Evolutionary conservation across 2,329 filamentous ascomycete species (phyloP).

Genomic region (Metarhizium robertsii): DNA sequence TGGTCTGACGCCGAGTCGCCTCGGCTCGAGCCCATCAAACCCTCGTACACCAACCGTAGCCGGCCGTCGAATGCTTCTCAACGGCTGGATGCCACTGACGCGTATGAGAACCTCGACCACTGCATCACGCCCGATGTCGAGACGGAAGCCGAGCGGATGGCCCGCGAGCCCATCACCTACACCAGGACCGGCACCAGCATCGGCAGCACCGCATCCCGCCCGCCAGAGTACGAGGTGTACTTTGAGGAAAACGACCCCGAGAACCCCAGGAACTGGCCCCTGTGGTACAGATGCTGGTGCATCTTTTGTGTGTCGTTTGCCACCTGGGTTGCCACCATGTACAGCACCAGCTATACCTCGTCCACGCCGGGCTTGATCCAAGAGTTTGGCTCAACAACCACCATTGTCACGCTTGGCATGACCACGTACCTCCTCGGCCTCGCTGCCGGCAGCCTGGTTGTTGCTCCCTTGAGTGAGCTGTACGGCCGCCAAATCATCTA

Average conservation of each 20-base stretch:
- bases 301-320: conserved; percentile 36
- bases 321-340: conserved; percentile 51
- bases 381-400: conserved; percentile 52
- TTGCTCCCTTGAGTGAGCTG: conserved; percentile 66
- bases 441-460: conserved; percentile 59
- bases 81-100: conserved; percentile 13
- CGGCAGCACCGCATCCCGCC: conserved; percentile 31
- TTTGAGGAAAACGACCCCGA: conserved; percentile 55
- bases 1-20: neutral
- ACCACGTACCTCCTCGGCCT: conserved; percentile 73
- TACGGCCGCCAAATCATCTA: conserved; percentile 64
- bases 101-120: conserved; percentile 27
- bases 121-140: conserved; percentile 27
- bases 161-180: conserved; percentile 35
- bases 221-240: conserved; percentile 61
- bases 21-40: neutral
- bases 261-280: conserved; percentile 61
- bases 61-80: conserved; percentile 9
- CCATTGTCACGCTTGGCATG: conserved; percentile 62
- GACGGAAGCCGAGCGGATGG: conserved; percentile 28
- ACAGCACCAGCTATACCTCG: conserved; percentile 71
- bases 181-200: conserved; percentile 32
- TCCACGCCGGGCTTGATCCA: conserved; percentile 58
- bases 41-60: conserved; percentile 10
- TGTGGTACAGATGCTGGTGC: conserved; percentile 34